Evolutionary conservation across 495 filamentous ascomycete species (phyloP), one percentile per base, ranked within the genome.

Genomic region (Neurospora sp.): DNA sequence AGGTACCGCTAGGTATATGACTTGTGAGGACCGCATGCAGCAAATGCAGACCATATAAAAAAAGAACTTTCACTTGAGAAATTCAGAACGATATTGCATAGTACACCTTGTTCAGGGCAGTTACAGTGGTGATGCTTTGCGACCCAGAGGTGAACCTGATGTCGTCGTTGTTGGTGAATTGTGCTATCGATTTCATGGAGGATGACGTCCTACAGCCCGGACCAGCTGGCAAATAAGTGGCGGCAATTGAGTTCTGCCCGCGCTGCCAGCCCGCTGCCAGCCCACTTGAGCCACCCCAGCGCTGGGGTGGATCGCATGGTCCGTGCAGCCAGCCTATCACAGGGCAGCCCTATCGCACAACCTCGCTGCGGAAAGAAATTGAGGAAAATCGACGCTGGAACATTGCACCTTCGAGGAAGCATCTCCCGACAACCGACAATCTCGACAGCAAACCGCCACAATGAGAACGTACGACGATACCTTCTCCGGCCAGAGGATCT

Each of bases 381-480:
- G 79, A 76, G 74, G 73, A 80, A 80, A 78, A 77, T 80, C 79
- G 78, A 75, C 76, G 44, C 71, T 71, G 73, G 79, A 78, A 77
- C 74, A 72, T 77, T 72, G 78, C 78, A 78, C 78, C 78, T 74
- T 73, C 66, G 76, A 75, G 74, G 76, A 79, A 76, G 72, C 77
- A 77, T 74, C 78, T 59, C 74, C 76, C 76, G 77, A 79, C 73
- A 79, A 75, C 79, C 54, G 81, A 78, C 79, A 83, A 77, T 72
- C 73, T 80, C 79, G 78, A 79, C 78, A 77, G 79, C 74, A 76
- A 81, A 85, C 88, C 88, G 86, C 87, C 90, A 93, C 86, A 84
- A 97, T 97, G 93, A 91, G 93, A 89, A 97, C 93, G 86, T 98
- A 97, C 94, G 94, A 97, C 89, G 94, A 98, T 86, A 90, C 91